These are phyloP conservation scores for Rhynchospora pubera DNA, from an alignment of 176 grass and related monocot species.

Conservation along the genomic window DNA sequence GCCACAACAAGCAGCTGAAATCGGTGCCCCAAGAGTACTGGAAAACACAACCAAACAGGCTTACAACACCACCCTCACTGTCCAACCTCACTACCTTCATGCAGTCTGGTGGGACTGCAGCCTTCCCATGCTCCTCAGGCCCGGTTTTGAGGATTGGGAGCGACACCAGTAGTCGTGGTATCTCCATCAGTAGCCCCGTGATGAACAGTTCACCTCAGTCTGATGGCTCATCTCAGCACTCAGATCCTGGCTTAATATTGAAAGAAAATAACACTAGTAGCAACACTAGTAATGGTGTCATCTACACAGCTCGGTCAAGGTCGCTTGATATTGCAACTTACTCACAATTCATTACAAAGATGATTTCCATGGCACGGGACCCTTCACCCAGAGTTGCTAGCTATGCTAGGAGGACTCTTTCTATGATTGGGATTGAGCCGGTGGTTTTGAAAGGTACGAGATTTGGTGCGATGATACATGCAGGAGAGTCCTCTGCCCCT, in stretches of 20 bases:
- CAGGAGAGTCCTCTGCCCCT: slow-evolving; percentile 52
- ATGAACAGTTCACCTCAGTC: slow-evolving; percentile 87
- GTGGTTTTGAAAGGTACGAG: slow-evolving; percentile 70
- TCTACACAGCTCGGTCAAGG: slow-evolving; percentile 44
- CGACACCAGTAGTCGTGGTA: slow-evolving; percentile 51
- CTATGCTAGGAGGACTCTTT: slow-evolving; percentile 65
- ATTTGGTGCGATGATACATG: slow-evolving; percentile 51
- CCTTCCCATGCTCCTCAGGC: slow-evolving; percentile 46
- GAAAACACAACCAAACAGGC: slow-evolving; percentile 72
- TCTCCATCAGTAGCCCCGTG: slow-evolving; percentile 38
- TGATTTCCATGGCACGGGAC: slow-evolving; percentile 84
- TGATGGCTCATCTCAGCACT: slow-evolving; percentile 91
- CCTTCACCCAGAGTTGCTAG: slow-evolving; percentile 68
- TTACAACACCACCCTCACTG: slow-evolving; percentile 71
- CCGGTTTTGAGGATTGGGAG: slow-evolving; percentile 79
- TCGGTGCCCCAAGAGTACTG: slow-evolving; percentile 74
- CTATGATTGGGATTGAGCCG: slow-evolving; percentile 72
- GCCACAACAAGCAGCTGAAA: slow-evolving; percentile 88
- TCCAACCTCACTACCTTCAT: slow-evolving; percentile 58
- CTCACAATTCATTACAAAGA: slow-evolving; percentile 70
- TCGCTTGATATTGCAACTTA: slow-evolving; percentile 54
- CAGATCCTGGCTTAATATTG: slow-evolving; percentile 72
- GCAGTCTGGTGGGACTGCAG: slow-evolving; percentile 21
- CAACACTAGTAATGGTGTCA: slow-evolving; percentile 61
- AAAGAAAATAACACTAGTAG: slow-evolving; percentile 36